Conservation (phyloP, 257 asterid species). For the Capsicum baccatum region DNA sequence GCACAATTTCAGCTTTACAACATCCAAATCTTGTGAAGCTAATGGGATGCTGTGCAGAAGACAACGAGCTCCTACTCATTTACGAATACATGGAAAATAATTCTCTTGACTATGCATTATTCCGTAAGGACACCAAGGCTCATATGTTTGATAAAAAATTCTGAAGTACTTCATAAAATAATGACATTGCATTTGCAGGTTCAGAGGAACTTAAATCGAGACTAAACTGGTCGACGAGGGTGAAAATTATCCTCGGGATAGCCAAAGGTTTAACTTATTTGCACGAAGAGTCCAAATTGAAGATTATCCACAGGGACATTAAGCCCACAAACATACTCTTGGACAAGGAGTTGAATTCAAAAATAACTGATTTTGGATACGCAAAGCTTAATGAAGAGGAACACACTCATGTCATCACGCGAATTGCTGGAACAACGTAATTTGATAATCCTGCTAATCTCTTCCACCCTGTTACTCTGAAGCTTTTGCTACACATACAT, state of each 20-base stretch:
- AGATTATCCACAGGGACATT: constrained; percentile 38
- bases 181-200: constrained; percentile 20
- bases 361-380: constrained; percentile 41
- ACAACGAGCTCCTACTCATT: constrained; percentile 30
- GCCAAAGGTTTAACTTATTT: constrained; percentile 39
- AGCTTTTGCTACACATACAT: background rate
- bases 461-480: background rate
- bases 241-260: constrained; percentile 31
- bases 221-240: constrained; percentile 33
- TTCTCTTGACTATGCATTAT: constrained; percentile 35
- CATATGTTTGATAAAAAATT: background rate
- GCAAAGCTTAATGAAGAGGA: constrained; percentile 34
- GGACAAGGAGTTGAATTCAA: constrained; percentile 36
- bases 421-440: constrained; percentile 34
- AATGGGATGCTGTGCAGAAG: constrained; percentile 36
- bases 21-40: constrained; percentile 40
- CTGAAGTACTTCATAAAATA: background rate
- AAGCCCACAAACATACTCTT: constrained; percentile 38
- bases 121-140: constrained; percentile 11
- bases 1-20: constrained; percentile 32
- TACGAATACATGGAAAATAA: constrained; percentile 38
- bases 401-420: background rate
- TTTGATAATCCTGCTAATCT: background rate
- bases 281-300: constrained; percentile 34
- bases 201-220: constrained; percentile 5